phyloP scores from a whole-genome alignment of 78 protist species.

The Planoprotostelium fungivorum region DNA sequence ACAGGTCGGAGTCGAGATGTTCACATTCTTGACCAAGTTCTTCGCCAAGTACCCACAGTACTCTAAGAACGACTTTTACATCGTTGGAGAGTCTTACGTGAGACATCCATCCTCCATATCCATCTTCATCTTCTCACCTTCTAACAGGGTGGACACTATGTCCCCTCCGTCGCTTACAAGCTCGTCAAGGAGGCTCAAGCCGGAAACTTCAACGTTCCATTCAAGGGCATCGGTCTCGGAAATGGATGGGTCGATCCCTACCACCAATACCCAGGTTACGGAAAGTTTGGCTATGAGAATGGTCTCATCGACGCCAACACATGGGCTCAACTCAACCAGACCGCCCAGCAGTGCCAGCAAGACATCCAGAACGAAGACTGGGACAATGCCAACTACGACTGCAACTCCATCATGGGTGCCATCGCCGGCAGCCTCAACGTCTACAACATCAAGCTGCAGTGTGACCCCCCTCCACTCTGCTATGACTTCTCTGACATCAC shows the following conservation, averaged over 20 bases:
- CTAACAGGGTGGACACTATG: constrained; percentile 2
- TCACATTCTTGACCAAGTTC: background rate
- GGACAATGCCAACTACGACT: background rate
- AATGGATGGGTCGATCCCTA: background rate
- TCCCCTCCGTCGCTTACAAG: background rate
- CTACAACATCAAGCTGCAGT: background rate
- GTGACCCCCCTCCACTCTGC: constrained; percentile 1
- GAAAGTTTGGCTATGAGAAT: background rate
- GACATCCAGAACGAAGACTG: background rate
- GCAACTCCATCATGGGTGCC: background rate
- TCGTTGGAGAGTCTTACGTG: background rate
- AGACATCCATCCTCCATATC: background rate
- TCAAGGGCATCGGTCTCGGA: background rate
- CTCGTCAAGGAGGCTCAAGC: background rate
- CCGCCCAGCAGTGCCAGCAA: background rate
- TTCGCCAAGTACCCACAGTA: background rate
- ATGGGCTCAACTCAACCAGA: background rate
- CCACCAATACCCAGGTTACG: background rate
- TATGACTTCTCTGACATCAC: background rate
- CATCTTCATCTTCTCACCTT: too few species aligned
- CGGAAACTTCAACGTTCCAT: background rate
- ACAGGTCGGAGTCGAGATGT: background rate
- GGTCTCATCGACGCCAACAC: background rate
- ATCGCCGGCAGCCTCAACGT: background rate
- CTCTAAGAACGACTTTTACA: background rate